Conservation (phyloP, 2,329 filamentous ascomycete genomes). For the Trichoderma breve region DNA sequence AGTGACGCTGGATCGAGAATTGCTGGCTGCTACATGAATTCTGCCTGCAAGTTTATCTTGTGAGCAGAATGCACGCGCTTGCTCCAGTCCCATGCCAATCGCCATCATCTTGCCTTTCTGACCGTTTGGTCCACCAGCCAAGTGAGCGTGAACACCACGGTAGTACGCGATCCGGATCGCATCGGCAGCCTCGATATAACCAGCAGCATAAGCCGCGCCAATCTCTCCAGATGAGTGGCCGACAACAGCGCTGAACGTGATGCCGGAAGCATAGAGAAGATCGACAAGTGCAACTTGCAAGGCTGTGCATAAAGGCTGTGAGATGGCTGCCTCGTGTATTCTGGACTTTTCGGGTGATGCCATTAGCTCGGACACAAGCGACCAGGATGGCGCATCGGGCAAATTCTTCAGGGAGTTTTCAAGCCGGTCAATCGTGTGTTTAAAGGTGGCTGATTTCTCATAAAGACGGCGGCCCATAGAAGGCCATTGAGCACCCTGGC, state of each 20-base stretch:
- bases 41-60: not conserved
- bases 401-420: not conserved
- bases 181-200: not conserved
- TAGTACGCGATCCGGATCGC: not conserved
- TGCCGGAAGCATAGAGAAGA: not conserved
- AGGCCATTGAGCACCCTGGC: not conserved
- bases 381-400: not conserved
- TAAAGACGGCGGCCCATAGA: not conserved
- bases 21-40: not conserved
- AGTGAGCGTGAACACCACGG: not conserved
- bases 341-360: not conserved
- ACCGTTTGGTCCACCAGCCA: not conserved
- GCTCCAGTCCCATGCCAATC: not conserved
- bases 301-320: not conserved
- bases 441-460: not conserved
- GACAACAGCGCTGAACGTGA: not conserved
- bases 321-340: not conserved
- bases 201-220: not conserved
- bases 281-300: not conserved
- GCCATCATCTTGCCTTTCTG: not conserved
- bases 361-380: not conserved
- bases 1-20: not conserved
- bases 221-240: not conserved
- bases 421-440: not conserved
- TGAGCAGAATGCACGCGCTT: not conserved